Base-by-base conservation (phyloP, 2,329 filamentous ascomycete genomes). In the Xylaria sp. region DNA sequence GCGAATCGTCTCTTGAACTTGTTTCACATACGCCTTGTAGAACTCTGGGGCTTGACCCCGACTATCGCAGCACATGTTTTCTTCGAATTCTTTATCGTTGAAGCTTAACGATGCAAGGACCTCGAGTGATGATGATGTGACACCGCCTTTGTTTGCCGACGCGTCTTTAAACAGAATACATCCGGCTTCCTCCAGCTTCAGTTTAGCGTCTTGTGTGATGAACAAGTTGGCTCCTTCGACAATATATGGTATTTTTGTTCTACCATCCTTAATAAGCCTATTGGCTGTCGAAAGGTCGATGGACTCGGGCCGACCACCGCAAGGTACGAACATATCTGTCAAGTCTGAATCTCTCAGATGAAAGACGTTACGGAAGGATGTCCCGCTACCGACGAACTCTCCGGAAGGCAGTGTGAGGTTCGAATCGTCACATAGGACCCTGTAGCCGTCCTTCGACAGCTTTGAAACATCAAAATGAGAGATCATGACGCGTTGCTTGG, bases 151-250 rank as follows among this genome's bases (percentile, higher is more conserved):
- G 88, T 99, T 99, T 65, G 95, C 94, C 43, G 93, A 97, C 5
- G 96, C 96, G 80, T 99, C 96, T 84, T 99, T 99, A 90, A 94
- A 97, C 46, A 99, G 82, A 75, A 98, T 89, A 78, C 93, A 97
- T 68, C 96, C 96, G n/a, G 95, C 94, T 75, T 93, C 91, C 83
- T 99, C 96, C 15, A 99, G 89, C 28, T 94, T 92, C 63, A 98
- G 87, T 84, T 98, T 98, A 75, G 95, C 95, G 76, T 99, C 96
- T 81, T 99, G 96, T 0, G 96, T 97, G 82, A 99, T 97, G 87
- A 99, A 99, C 63, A 99, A 86, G 80, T 98, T 99, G 81, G 96
- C 96, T 61, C 96, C 96, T 82, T 99, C 96, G 52, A 99, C 95
- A 62, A 99, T 96, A 83, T 97, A 99, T 0, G 95, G 94, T 68